These are phyloP conservation scores for Ceratocystis lukuohia DNA, from an alignment of 2,329 filamentous ascomycete species.

Conservation along the genomic window DNA sequence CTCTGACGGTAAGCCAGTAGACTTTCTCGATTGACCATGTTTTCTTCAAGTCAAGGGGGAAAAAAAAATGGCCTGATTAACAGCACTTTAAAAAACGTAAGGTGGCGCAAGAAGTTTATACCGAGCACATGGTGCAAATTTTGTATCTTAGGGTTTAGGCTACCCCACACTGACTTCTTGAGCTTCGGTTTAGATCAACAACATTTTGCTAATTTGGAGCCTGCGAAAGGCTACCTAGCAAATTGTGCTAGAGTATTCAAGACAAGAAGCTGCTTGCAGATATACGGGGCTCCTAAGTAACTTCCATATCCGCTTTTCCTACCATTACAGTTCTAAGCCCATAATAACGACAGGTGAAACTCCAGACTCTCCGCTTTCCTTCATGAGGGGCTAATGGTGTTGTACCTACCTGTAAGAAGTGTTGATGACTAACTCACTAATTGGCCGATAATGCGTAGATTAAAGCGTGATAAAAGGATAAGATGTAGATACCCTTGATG, in stretches of 20 bases:
- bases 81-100: too few relatives aligned
- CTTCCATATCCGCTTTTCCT: too few relatives aligned
- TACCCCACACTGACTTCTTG: too few relatives aligned
- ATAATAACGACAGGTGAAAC: background rate
- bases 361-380: background rate
- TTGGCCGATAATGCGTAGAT: background rate
- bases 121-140: slow-evolving; percentile 17
- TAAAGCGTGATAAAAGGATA: background rate
- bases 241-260: too few relatives aligned
- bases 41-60: background rate
- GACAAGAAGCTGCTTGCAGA: too few relatives aligned
- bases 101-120: too few relatives aligned
- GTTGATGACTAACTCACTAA: background rate
- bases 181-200: too few relatives aligned
- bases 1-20: slow-evolving; percentile 42
- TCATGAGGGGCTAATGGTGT: background rate
- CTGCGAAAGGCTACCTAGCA: too few relatives aligned
- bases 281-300: too few relatives aligned
- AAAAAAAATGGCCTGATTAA: background rate
- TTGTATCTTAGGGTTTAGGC: too few relatives aligned
- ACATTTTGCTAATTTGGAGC: too few relatives aligned
- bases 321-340: background rate
- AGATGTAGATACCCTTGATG: background rate
- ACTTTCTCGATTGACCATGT: background rate
- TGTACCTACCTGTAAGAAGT: background rate